Base-by-base conservation (phyloP, 1,284 basidiomycete genomes). In the Cryptococcus floricola region DNA sequence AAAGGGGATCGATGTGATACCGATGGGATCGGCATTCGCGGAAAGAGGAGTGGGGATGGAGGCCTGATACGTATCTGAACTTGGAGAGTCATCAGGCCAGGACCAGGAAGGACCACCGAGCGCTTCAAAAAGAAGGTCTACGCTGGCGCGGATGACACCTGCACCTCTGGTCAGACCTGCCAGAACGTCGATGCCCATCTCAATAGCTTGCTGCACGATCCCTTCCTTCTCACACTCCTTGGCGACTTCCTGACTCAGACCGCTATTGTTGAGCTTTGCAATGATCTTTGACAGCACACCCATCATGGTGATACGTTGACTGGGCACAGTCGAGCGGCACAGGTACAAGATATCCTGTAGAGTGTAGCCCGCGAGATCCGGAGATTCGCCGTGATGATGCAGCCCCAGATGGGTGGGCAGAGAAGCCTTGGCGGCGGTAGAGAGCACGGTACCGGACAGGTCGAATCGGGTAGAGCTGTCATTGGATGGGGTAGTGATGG, bases 281-380 rank as follows among this genome's bases (percentile, higher is more conserved):
- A 83, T 77, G 38, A 93, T 82, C 28, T 82, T 81, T 0, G 81
- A 81, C 0, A 96, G 77, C 0, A 95, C 81, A 9, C 84, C 83
- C 25, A 96, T 80, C 84, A 94, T 92, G 0, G 85, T 84, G 9
- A 87, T 84, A 28, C 92, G 81, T 70, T 97, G 93, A 10, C 87
- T 87, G 8, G 87, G 85, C 0, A 93, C 87, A 0, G 87, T 89
- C 5, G 90, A 93, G 51, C 89, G 81, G 1, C 86, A 85, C 4
- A 95, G 81, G 47, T 90, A 79, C 46, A 94, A 84, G n/a, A 96
- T 81, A 60, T 96, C 93, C 39, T 88, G 85, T 0, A 95, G 77
- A 0, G 90, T 93, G 73, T 96, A 97, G 0, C 93, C 94, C 0
- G 93, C 92, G n/a, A 76, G 63, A 43, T 86, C 85, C 56, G 91